Conservation (phyloP, 495 filamentous ascomycete species). For the Xylaria scruposa region DNA sequence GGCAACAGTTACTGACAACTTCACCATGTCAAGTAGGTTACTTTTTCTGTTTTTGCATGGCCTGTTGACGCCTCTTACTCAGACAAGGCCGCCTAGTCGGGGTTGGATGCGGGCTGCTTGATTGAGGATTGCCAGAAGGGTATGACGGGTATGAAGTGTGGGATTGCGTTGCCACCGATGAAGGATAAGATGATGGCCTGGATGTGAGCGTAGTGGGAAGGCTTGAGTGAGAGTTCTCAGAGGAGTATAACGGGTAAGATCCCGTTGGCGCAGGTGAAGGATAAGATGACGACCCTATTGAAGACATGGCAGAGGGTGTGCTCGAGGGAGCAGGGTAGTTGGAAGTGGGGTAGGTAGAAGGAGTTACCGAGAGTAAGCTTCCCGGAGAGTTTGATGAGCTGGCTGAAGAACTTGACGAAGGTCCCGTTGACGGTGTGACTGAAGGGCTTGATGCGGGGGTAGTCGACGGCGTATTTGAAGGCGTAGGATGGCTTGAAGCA, state of each 20-base stretch:
- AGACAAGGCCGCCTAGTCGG: constrained; percentile 13
- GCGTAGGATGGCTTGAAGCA: background rate
- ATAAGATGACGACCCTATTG: background rate
- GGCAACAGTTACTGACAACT: background rate
- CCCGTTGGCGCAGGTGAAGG: background rate
- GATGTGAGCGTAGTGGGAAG: background rate
- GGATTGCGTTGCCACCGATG: background rate
- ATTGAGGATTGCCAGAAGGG: background rate
- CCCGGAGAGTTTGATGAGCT: background rate
- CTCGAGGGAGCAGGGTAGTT: background rate
- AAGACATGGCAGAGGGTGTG: background rate
- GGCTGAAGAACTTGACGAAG: background rate
- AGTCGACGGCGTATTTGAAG: background rate
- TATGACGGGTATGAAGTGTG: background rate
- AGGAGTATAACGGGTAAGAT: background rate
- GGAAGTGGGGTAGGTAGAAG: background rate
- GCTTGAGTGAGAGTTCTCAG: background rate
- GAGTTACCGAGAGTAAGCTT: background rate
- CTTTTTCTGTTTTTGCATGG: background rate
- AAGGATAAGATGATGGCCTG: background rate
- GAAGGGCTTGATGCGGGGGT: constrained; percentile 5
- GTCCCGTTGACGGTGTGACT: background rate
- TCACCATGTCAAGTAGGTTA: background rate
- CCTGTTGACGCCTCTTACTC: constrained; percentile 7
- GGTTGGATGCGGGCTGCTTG: background rate